Evolutionary conservation across 805 yeast species (phyloP).

Genomic region (Nakazawaea ambrosiae): DNA sequence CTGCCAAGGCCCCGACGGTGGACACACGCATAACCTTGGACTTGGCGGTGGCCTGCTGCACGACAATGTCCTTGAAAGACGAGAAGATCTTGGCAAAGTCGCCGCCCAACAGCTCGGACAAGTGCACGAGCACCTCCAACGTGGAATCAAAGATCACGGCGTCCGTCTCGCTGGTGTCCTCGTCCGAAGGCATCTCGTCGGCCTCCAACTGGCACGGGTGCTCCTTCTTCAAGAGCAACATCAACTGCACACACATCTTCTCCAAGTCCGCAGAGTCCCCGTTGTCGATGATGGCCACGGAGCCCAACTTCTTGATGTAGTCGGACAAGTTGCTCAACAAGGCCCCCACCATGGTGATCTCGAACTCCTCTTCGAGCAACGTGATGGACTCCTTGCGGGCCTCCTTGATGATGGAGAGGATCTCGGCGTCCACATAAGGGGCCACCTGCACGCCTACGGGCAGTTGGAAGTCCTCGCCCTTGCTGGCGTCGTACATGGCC

Average conservation of each 20-base stretch:
- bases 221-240: slow-evolving; percentile 69
- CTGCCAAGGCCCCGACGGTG: slow-evolving; percentile 88
- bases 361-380: slow-evolving; percentile 72
- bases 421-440: slow-evolving; percentile 51
- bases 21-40: slow-evolving; percentile 63
- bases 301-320: slow-evolving; percentile 63
- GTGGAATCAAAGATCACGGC: slow-evolving; percentile 79
- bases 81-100: slow-evolving; percentile 69
- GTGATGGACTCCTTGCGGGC: slow-evolving; percentile 63
- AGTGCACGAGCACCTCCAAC: slow-evolving; percentile 73
- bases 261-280: slow-evolving; percentile 55
- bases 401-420: slow-evolving; percentile 51
- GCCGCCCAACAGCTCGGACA: slow-evolving; percentile 69
- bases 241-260: slow-evolving; percentile 59
- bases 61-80: slow-evolving; percentile 60
- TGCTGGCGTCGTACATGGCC: slow-evolving; percentile 54
- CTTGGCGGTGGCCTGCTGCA: slow-evolving; percentile 50
- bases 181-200: slow-evolving; percentile 37
- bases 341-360: slow-evolving; percentile 71
- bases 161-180: slow-evolving; percentile 50
- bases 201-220: slow-evolving; percentile 81
- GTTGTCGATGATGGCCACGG: slow-evolving; percentile 59
- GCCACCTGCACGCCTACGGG: slow-evolving; percentile 61
- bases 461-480: slow-evolving; percentile 35
- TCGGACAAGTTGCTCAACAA: slow-evolving; percentile 70